Percentiles rank a stretch among this genome's conserved stretches.
Conservation (phyloP, 2,329 filamentous ascomycete species). For the Alternaria angustiovoidea region DNA sequence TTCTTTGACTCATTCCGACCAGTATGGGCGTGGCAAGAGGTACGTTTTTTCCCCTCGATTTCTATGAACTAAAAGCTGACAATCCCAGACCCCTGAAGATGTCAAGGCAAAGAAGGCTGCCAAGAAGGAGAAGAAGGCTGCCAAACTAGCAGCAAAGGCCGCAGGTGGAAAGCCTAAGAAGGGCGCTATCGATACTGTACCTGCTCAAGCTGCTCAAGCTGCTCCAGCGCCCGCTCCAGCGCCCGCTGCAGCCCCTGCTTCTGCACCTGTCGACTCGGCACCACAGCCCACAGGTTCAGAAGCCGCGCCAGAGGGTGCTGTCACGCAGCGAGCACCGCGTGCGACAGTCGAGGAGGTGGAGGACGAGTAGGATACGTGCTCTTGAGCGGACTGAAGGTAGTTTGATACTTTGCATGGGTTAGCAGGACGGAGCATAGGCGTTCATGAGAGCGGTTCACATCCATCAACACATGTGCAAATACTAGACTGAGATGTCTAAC, state of each 20-base stretch:
- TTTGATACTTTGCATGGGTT: conserved; percentile 13
- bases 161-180: conserved; percentile 45
- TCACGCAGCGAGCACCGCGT: conserved; percentile 40
- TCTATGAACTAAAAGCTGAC: neutral
- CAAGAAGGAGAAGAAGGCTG: conserved; percentile 50
- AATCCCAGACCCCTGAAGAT: conserved; percentile 50
- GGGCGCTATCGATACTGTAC: conserved; percentile 41
- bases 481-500: neutral
- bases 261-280: conserved; percentile 32
- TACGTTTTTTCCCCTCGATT: conserved; percentile 48
- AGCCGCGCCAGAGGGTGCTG: conserved; percentile 26
- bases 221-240: neutral
- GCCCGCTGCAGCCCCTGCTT: conserved; percentile 11
- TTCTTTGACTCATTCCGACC: conserved; percentile 98
- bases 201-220: conserved; percentile 25
- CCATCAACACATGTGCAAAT: neutral
- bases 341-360: conserved; percentile 51
- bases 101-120: conserved; percentile 56
- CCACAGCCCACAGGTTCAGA: conserved; percentile 42
- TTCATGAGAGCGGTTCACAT: conserved; percentile 1
- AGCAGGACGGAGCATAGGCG: conserved; percentile 14
- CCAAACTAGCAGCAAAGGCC: conserved; percentile 42
- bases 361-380: conserved; percentile 32
- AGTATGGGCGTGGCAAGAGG: conserved; percentile 98
- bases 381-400: neutral